Percentiles rank a stretch among this genome's conserved stretches.
Evolutionary conservation across 1,139 yeast genomes (phyloP).

Genomic region (Magnusiomyces fungicola): DNA sequence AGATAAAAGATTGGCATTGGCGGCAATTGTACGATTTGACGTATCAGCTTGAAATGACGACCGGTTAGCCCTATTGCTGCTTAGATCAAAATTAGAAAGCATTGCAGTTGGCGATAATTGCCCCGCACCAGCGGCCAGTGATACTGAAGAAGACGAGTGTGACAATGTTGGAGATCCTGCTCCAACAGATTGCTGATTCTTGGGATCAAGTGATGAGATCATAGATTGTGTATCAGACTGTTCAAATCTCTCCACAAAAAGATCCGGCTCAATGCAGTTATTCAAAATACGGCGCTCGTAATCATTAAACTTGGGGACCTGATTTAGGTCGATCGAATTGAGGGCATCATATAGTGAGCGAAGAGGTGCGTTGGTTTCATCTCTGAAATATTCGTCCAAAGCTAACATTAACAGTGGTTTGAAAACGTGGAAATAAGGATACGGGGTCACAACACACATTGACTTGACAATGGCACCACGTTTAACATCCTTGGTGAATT

Average conservation of each 20-base stretch:
- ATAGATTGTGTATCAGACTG: conserved; percentile 9
- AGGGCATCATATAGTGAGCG: conserved; percentile 36
- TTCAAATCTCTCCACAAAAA: conserved; percentile 30
- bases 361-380: conserved; percentile 26
- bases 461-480: conserved; percentile 54
- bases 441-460: conserved; percentile 46
- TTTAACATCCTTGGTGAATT: conserved; percentile 39
- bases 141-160: background rate
- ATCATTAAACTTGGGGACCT: conserved; percentile 27
- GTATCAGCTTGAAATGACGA: background rate
- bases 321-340: conserved; percentile 32
- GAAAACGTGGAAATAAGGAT: conserved; percentile 49
- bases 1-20: conserved; percentile 4
- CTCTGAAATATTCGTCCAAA: conserved; percentile 38
- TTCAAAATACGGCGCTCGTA: conserved; percentile 30
- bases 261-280: conserved; percentile 25
- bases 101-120: background rate
- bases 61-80: background rate
- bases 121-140: background rate
- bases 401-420: conserved; percentile 51
- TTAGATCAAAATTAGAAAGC: background rate
- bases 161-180: background rate
- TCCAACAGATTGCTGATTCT: no score
- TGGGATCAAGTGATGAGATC: background rate
- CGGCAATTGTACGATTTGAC: background rate